Base-by-base conservation (phyloP, 768 basidiomycete genomes). In the Hygrocybe coccinea region DNA sequence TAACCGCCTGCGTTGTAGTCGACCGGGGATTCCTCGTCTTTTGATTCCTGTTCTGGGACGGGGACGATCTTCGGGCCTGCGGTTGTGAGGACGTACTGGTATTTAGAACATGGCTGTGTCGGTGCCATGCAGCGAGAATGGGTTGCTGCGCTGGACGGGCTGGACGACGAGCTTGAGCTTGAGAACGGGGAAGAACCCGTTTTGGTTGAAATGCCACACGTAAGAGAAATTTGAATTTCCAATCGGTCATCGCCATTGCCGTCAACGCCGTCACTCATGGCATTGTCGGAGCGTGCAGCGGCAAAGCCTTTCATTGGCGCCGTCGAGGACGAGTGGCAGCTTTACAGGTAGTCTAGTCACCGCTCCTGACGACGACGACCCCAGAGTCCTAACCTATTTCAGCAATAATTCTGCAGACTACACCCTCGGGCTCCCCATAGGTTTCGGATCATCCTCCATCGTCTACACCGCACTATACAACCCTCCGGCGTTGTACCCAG, bases 401-500 rank as follows among this genome's bases (percentile, higher is more conserved):
- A 91, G 90, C 63, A 87, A 91, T 65, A 68, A 78, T 58, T 74
- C 82, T 1, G 60, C 72, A 11, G 91, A 95, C 74, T 94, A 94
- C 64, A 79, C 79, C 17, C 77, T 89, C 36, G 89, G 89, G 14
- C 69, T 79, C 7, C 81, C 90, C 17, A 92, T 95, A 50, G 93
- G 94, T 1, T 94, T 89, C 62, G 95, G 95, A 17, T 88, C 95
- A 2, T 93, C 91, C 2, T 95, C 95, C 0, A 88, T 87, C 54
- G 95, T 97, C 5, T 92, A 95, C 64, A 71, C 84, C 12, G 94
- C 94, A 0, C 69, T 74, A 1, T 94, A 84, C 67, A 78, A 74
- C 56, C 79, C 62, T n/a, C 55, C 55, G 53, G 45, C 59, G 37
- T 35, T 56, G 10, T 29, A 41, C 17, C 50, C 57, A 3, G 56